Evolutionary conservation across 2,329 filamentous ascomycete species (phyloP).

Genomic region (Annulohypoxylon truncatum): DNA sequence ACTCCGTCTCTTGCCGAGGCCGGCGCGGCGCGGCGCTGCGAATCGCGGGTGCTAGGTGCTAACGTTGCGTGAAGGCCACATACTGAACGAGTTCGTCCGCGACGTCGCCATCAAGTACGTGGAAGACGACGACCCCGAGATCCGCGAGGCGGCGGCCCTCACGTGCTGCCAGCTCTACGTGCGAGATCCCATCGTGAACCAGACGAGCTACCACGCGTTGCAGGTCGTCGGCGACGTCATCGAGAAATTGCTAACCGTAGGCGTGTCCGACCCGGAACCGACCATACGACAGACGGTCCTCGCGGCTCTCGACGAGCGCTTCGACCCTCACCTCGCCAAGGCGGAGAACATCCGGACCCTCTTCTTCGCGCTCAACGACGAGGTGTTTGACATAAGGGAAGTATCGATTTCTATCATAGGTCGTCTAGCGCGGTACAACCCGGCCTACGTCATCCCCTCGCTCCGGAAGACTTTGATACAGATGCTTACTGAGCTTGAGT

Average conservation of each 20-base stretch:
- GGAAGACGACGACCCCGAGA: constrained; percentile 93
- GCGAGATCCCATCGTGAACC: constrained; percentile 95
- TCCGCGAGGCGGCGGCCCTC: constrained; percentile 91
- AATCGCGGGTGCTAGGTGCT: constrained; percentile 32
- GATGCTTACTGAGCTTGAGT: constrained; percentile 94
- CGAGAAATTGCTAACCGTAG: constrained; percentile 93
- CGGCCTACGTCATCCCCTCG: constrained; percentile 96
- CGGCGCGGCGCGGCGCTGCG: neutral
- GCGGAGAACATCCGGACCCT: constrained; percentile 96
- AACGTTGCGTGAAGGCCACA: constrained; percentile 67
- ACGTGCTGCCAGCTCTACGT: constrained; percentile 99
- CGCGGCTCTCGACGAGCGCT: constrained; percentile 88
- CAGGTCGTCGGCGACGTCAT: constrained; percentile 98
- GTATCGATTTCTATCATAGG: constrained; percentile 97
- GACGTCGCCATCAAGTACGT: constrained; percentile 99
- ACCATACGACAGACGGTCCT: constrained; percentile 91
- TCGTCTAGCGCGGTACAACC: constrained; percentile 88
- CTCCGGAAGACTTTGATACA: constrained; percentile 95
- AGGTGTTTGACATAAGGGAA: constrained; percentile 91
- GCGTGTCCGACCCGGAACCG: constrained; percentile 89
- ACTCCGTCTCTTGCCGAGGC: neutral
- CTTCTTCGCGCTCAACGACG: constrained; percentile 95
- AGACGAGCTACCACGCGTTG: constrained; percentile 96
- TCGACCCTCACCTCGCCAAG: constrained; percentile 96
- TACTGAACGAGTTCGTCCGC: constrained; percentile 97